Evolutionary conservation across 2,329 filamentous ascomycete genomes (phyloP).

Genomic region (Fusarium sp.): DNA sequence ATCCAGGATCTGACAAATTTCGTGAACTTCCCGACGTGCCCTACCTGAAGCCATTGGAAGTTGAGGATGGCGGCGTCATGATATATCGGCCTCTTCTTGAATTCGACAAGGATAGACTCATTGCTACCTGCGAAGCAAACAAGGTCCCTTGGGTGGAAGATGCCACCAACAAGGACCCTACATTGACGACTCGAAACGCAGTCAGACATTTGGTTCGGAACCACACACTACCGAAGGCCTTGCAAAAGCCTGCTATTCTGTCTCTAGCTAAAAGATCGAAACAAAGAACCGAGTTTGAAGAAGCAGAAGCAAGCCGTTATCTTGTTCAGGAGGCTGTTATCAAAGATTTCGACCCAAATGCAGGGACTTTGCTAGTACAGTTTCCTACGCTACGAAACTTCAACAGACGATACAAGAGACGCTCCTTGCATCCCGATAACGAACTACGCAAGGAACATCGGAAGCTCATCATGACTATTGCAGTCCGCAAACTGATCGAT

Average conservation of each 20-base stretch:
- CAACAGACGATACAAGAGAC: slow-evolving; percentile 39
- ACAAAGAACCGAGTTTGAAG: slow-evolving; percentile 57
- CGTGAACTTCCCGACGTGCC: slow-evolving; percentile 44
- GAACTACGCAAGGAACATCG: slow-evolving; percentile 51
- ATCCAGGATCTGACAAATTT: slow-evolving; percentile 43
- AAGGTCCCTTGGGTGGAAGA: slow-evolving; percentile 85
- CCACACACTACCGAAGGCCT: slow-evolving; percentile 73
- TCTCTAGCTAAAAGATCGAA: slow-evolving; percentile 67
- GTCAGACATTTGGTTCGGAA: slow-evolving; percentile 74
- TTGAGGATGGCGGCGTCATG: slow-evolving; percentile 75
- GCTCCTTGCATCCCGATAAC: slow-evolving; percentile 41
- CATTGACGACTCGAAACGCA: slow-evolving; percentile 84
- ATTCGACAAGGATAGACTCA: slow-evolving; percentile 79
- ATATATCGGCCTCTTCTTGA: slow-evolving; percentile 77
- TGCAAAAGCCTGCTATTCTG: slow-evolving; percentile 75
- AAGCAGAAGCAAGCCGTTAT: slow-evolving; percentile 66
- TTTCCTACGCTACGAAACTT: slow-evolving; percentile 51
- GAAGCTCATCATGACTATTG: slow-evolving; percentile 59
- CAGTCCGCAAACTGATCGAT: slow-evolving; percentile 62
- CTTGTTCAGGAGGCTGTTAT: slow-evolving; percentile 63
- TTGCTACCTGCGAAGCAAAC: slow-evolving; percentile 78
- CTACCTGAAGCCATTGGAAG: slow-evolving; percentile 52
- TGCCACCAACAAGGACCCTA: slow-evolving; percentile 81
- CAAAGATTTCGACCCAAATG: slow-evolving; percentile 60
- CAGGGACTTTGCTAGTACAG: slow-evolving; percentile 61